A percentile compares a stretch with the other conserved stretches of the same genome.
Evolutionary conservation across 495 filamentous ascomycete genomes (phyloP).

Genomic region (Coniosporium apollinis): DNA sequence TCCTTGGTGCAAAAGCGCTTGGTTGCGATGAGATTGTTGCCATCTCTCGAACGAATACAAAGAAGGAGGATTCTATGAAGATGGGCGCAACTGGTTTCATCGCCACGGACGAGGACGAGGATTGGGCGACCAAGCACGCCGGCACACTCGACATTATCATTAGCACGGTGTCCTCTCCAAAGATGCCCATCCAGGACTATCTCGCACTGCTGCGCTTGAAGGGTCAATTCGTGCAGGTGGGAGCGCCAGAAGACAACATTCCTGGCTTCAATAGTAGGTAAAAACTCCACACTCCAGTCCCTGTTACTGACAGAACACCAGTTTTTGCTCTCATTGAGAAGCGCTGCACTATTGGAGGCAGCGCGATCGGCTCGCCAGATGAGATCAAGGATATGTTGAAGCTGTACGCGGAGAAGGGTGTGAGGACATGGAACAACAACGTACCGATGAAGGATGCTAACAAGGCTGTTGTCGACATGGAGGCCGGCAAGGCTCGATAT

Average conservation of each 20-base stretch:
- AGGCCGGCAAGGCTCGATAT: constrained; percentile 12
- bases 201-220: constrained; percentile 48
- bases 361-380: constrained; percentile 50
- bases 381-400: constrained; percentile 70
- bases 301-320: too few species aligned
- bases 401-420: constrained; percentile 55
- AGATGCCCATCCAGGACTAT: constrained; percentile 63
- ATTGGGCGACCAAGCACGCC: constrained; percentile 48
- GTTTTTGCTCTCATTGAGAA: constrained; percentile 56
- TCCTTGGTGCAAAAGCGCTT: constrained; percentile 55
- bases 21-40: constrained; percentile 60
- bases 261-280: constrained; percentile 44
- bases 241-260: constrained; percentile 46
- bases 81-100: constrained; percentile 58
- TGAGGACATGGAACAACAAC: constrained; percentile 59
- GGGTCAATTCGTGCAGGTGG: constrained; percentile 70
- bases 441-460: constrained; percentile 45
- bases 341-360: constrained; percentile 54
- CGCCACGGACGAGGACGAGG: constrained; percentile 59
- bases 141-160: constrained; percentile 62
- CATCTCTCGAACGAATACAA: constrained; percentile 54
- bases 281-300: too few species aligned
- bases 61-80: constrained; percentile 51
- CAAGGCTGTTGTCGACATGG: constrained; percentile 14
- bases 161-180: constrained; percentile 52